phyloP scores from a whole-genome alignment of 148 eudicot genomes.

The Rhododendron kiyosumense region DNA sequence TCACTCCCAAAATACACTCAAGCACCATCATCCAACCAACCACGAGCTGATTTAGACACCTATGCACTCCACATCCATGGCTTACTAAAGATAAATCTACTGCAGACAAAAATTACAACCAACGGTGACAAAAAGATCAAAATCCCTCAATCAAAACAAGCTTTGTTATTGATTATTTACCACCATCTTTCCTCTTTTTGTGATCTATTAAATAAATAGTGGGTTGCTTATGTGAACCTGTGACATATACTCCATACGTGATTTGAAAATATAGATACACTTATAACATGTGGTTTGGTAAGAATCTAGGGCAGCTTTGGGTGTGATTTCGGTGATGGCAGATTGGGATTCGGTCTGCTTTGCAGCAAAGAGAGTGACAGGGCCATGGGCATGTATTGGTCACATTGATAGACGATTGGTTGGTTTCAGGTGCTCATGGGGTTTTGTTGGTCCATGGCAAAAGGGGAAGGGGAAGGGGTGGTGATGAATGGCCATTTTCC shows the following conservation, averaged over 20 bases:
- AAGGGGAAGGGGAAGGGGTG: neutral
- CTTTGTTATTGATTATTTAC: neutral
- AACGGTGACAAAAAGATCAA: neutral
- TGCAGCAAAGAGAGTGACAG: neutral
- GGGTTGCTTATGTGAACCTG: neutral
- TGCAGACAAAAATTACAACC: neutral
- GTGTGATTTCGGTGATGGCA: neutral
- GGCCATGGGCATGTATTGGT: neutral
- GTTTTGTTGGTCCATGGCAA: neutral
- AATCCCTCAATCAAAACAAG: neutral
- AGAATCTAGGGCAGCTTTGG: neutral
- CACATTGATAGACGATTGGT: neutral
- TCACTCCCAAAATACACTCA: neutral
- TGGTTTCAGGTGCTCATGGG: neutral
- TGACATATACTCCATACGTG: neutral
- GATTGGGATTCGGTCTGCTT: neutral
- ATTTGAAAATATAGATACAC: neutral
- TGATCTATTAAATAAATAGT: neutral
- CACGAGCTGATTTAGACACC: neutral
- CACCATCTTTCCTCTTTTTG: neutral
- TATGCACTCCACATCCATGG: neutral
- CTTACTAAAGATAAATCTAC: neutral
- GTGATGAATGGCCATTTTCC: neutral
- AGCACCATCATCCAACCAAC: neutral
- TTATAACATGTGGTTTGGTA: neutral